Evolutionary conservation across 2,329 filamentous ascomycete genomes (phyloP).

Genomic region (Pestalotiopsis sp.): DNA sequence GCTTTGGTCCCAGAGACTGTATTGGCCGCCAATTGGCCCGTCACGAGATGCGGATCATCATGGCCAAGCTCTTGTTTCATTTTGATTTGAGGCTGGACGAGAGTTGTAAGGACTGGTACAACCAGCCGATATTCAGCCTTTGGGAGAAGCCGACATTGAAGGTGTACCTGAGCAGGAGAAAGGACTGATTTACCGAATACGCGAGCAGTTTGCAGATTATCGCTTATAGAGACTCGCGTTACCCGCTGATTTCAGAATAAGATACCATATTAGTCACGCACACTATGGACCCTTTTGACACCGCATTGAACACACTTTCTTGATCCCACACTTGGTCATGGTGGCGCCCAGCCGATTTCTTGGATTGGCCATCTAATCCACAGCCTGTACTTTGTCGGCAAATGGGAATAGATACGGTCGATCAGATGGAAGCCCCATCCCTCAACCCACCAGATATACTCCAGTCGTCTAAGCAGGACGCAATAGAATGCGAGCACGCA

Average conservation of each 20-base stretch:
- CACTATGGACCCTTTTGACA: too few relatives aligned
- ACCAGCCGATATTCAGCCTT: constrained; percentile 26
- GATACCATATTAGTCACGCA: too few relatives aligned
- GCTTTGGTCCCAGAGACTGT: constrained; percentile 20
- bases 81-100: constrained; percentile 27
- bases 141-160: constrained; percentile 30
- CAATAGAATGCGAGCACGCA: constrained; percentile 6
- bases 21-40: constrained; percentile 27
- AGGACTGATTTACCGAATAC: too few relatives aligned
- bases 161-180: constrained; percentile 14
- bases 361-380: constrained; percentile 8
- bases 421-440: constrained; percentile 9
- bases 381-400: background rate
- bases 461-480: constrained; percentile 1
- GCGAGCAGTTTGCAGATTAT: too few relatives aligned
- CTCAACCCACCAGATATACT: constrained; percentile 2
- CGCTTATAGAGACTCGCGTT: too few relatives aligned
- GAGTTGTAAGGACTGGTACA: constrained; percentile 24
- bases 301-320: too few relatives aligned
- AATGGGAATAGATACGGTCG: background rate
- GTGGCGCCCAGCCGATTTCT: constrained; percentile 9
- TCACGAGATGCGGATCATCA: constrained; percentile 31
- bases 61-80: constrained; percentile 28
- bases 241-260: too few relatives aligned
- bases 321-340: background rate